These are phyloP conservation scores for Ampelocalamus luodianensis DNA, from an alignment of 176 grass and related monocot species.

Conservation along the genomic window DNA sequence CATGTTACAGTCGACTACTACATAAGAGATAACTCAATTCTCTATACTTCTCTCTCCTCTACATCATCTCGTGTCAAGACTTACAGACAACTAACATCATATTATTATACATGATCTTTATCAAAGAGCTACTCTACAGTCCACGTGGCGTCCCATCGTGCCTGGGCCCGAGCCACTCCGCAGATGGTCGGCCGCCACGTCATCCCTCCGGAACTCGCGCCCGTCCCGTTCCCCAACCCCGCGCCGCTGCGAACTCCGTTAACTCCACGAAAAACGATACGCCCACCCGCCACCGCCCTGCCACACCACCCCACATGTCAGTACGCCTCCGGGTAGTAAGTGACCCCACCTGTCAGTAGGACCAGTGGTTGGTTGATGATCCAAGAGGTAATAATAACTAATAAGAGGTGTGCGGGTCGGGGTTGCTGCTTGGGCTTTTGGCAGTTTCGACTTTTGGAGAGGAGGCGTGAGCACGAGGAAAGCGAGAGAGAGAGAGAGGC, in stretches of 20 bases:
- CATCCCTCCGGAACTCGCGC: neutral
- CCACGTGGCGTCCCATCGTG: neutral
- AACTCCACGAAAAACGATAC: neutral
- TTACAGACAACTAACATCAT: too few species aligned
- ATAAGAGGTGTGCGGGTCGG: constrained; percentile 22
- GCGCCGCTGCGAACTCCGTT: neutral
- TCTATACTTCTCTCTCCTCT: too few species aligned
- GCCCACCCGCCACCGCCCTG: neutral
- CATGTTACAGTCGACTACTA: too few species aligned
- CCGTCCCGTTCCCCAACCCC: neutral
- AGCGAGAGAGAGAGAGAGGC: neutral
- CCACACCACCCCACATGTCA: neutral
- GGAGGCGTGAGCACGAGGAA: constrained; percentile 56
- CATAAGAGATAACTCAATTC: too few species aligned
- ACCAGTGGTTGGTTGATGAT: neutral
- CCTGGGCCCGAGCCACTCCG: neutral
- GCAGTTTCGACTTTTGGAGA: constrained; percentile 40
- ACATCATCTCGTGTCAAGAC: too few species aligned
- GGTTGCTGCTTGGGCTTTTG: neutral
- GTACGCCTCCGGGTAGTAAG: rapidly evolving
- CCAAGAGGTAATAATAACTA: neutral
- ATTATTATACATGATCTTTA: too few species aligned
- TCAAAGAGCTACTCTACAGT: too few species aligned
- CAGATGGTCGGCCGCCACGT: neutral
- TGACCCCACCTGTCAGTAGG: neutral